Percentiles rank a stretch among this genome's conserved stretches.
Conservation (phyloP, 2,329 filamentous ascomycete species). For the Diaporthe citri region DNA sequence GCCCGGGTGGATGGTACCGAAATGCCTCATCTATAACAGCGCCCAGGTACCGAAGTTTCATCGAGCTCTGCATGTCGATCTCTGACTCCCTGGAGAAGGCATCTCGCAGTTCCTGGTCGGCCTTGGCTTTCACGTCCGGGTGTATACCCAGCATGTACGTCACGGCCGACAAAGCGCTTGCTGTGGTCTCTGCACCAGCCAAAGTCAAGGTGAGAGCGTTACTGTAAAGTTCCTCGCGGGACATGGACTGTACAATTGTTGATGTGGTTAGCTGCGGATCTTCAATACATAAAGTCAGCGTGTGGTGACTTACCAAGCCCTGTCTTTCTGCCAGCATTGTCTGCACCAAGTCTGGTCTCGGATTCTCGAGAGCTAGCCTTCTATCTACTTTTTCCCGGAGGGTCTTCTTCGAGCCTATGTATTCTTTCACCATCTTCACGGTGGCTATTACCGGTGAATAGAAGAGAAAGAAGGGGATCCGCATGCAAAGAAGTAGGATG, state of each 20-base stretch:
- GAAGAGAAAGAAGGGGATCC: conserved; percentile 5
- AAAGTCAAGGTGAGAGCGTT: conserved; percentile 49
- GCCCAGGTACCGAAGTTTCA: conserved; percentile 43
- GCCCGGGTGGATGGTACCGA: conserved; percentile 46
- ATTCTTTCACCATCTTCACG: conserved; percentile 10
- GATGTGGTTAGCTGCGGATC: not conserved
- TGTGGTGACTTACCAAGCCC: not conserved
- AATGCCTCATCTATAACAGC: conserved; percentile 48
- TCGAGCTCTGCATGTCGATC: conserved; percentile 50
- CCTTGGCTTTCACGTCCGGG: conserved; percentile 50
- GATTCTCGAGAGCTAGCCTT: conserved; percentile 4
- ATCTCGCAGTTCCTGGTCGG: conserved; percentile 53
- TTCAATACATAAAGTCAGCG: too few relatives aligned
- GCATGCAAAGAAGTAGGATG: conserved; percentile 25
- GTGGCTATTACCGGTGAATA: conserved; percentile 10
- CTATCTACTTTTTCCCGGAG: conserved; percentile 12
- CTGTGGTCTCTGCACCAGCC: conserved; percentile 63
- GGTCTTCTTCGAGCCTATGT: not conserved
- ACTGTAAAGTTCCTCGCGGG: conserved; percentile 37
- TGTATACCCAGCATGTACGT: conserved; percentile 54
- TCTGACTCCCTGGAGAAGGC: conserved; percentile 40
- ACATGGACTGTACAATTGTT: conserved; percentile 27
- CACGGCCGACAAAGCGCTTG: conserved; percentile 55
- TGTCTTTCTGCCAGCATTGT: conserved; percentile 13
- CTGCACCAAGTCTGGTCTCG: conserved; percentile 20